Evolutionary conservation across 768 basidiomycete species (phyloP).

Genomic region (Lentinula sp.): DNA sequence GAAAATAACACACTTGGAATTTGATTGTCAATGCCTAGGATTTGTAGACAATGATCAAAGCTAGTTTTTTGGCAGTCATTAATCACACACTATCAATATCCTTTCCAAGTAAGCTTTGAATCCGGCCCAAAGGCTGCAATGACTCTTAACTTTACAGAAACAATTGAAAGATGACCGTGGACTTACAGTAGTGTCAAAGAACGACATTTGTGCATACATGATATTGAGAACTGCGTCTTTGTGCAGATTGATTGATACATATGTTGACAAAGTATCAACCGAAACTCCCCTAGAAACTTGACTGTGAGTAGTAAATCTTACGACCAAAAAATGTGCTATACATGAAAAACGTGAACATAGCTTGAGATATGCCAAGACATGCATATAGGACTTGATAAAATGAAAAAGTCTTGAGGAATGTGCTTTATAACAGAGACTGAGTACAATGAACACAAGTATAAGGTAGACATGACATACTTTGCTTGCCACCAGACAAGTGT

Average conservation of each 20-base stretch:
- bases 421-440: constrained; percentile 20
- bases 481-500: constrained; percentile 71
- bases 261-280: constrained; percentile 51
- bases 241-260: constrained; percentile 61
- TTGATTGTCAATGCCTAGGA: constrained; percentile 50
- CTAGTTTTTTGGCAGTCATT: neutral
- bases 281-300: constrained; percentile 34
- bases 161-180: neutral
- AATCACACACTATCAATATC: constrained; percentile 52
- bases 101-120: constrained; percentile 40
- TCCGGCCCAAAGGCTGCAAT: constrained; percentile 49
- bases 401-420: constrained; percentile 40
- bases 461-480: constrained; percentile 32
- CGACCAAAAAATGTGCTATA: constrained; percentile 19
- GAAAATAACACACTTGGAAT: constrained; percentile 35
- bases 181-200: constrained; percentile 64
- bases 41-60: neutral
- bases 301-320: neutral
- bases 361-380: constrained; percentile 50
- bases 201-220: constrained; percentile 69
- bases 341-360: constrained; percentile 51
- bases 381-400: constrained; percentile 66
- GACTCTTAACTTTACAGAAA: neutral
- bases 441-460: neutral
- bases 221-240: constrained; percentile 48